A percentile compares a stretch with the other conserved stretches of the same genome.
These are phyloP conservation scores for Phytophthora fragariae DNA, from an alignment of 352 stramenopile genomes.

Conservation along the genomic window DNA sequence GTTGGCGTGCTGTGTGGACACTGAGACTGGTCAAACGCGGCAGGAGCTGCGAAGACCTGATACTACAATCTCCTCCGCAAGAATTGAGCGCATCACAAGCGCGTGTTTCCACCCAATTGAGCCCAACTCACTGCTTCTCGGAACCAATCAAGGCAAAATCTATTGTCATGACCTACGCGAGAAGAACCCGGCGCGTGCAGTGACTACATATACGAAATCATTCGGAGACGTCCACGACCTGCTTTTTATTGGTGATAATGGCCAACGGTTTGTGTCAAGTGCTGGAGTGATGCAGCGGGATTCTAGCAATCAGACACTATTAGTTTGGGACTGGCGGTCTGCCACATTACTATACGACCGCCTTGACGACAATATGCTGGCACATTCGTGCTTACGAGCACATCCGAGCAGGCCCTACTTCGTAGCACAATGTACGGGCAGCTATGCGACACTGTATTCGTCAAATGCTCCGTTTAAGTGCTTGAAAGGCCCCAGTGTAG, in stretches of 20 bases:
- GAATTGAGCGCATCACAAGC: constrained; percentile 40
- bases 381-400: constrained; percentile 52
- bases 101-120: constrained; percentile 45
- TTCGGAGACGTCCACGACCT: constrained; percentile 67
- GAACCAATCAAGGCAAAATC: constrained; percentile 45
- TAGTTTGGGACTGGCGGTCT: constrained; percentile 70
- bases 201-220: constrained; percentile 29
- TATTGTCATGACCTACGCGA: constrained; percentile 49
- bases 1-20: constrained; percentile 35
- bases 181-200: constrained; percentile 7
- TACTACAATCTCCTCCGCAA: constrained; percentile 1
- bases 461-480: constrained; percentile 56
- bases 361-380: constrained; percentile 53
- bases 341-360: constrained; percentile 54
- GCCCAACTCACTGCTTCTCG: constrained; percentile 39
- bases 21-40: constrained; percentile 38
- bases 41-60: constrained; percentile 16
- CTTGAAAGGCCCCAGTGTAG: constrained; percentile 32
- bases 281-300: constrained; percentile 44
- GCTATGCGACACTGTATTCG: constrained; percentile 50
- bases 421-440: constrained; percentile 52
- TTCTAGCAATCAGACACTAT: constrained; percentile 67
- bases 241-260: constrained; percentile 49
- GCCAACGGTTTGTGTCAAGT: constrained; percentile 60
- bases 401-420: constrained; percentile 54